These are phyloP conservation scores for Teratosphaeria nubilosa DNA, from an alignment of 2,329 filamentous ascomycete species.

Conservation along the genomic window DNA sequence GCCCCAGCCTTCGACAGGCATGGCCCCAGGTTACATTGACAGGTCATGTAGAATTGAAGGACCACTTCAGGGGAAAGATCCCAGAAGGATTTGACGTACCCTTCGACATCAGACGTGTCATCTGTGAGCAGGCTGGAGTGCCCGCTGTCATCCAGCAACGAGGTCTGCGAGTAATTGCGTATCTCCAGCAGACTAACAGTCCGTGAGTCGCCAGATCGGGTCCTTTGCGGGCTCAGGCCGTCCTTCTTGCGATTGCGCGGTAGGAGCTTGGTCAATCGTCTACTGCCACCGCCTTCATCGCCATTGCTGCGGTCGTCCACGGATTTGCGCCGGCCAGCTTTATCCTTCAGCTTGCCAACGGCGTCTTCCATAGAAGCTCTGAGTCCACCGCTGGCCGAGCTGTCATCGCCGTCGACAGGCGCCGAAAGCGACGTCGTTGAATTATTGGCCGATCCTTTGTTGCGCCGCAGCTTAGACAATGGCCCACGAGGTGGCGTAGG, in stretches of 20 bases:
- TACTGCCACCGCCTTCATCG: constrained; percentile 29
- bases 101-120: constrained; percentile 39
- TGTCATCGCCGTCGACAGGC: constrained; percentile 16
- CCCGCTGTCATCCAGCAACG: constrained; percentile 35
- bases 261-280: constrained; percentile 40
- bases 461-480: constrained; percentile 21
- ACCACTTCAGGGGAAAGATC: not conserved
- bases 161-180: constrained; percentile 17
- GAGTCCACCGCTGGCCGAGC: constrained; percentile 13
- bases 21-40: not conserved
- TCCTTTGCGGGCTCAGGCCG: constrained; percentile 5
- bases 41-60: not conserved
- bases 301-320: constrained; percentile 30
- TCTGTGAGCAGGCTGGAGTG: constrained; percentile 41
- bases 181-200: constrained; percentile 11
- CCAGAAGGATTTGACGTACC: constrained; percentile 18
- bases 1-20: not conserved
- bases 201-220: constrained; percentile 27
- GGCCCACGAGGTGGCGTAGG: constrained; percentile 11
- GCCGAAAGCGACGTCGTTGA: constrained; percentile 21
- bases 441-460: constrained; percentile 16
- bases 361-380: constrained; percentile 29
- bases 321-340: constrained; percentile 25
- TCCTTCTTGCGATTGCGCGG: constrained; percentile 19
- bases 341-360: constrained; percentile 29